Conservation (phyloP, 495 filamentous ascomycete species). For the Hypoxylon crocopeplum region DNA sequence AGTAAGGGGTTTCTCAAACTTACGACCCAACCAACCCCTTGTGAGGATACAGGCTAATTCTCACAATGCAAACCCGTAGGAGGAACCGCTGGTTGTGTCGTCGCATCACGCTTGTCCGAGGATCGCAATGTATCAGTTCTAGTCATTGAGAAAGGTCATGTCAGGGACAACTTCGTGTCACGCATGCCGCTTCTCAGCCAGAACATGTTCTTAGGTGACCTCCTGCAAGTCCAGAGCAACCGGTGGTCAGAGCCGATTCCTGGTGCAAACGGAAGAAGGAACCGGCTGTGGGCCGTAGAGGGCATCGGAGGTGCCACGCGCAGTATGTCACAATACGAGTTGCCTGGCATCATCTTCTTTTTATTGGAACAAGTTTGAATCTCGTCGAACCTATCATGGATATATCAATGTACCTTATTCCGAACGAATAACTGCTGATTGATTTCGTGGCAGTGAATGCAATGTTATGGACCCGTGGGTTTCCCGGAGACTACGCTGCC, state of each 20-base stretch:
- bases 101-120: slow-evolving; percentile 58
- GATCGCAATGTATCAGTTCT: slow-evolving; percentile 54
- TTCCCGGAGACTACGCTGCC: slow-evolving; percentile 30
- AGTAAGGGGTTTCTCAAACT: no score
- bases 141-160: slow-evolving; percentile 54
- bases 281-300: slow-evolving; percentile 33
- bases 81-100: slow-evolving; percentile 56
- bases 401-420: no score
- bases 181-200: slow-evolving; percentile 38
- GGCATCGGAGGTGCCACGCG: slow-evolving; percentile 37
- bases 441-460: slow-evolving; percentile 27
- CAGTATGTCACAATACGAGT: background rate
- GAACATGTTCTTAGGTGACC: slow-evolving; percentile 22
- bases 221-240: slow-evolving; percentile 21
- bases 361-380: no score
- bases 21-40: no score
- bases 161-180: slow-evolving; percentile 42
- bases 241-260: slow-evolving; percentile 37
- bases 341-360: no score
- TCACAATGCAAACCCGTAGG: slow-evolving; percentile 13
- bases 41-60: no score
- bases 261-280: slow-evolving; percentile 3
- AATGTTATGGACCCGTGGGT: slow-evolving; percentile 36
- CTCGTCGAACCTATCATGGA: no score
- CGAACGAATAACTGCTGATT: no score